Percentiles rank a stretch among this genome's conserved stretches.
Conservation (phyloP, 345 rosid species). For the Corchorus capsularis region DNA sequence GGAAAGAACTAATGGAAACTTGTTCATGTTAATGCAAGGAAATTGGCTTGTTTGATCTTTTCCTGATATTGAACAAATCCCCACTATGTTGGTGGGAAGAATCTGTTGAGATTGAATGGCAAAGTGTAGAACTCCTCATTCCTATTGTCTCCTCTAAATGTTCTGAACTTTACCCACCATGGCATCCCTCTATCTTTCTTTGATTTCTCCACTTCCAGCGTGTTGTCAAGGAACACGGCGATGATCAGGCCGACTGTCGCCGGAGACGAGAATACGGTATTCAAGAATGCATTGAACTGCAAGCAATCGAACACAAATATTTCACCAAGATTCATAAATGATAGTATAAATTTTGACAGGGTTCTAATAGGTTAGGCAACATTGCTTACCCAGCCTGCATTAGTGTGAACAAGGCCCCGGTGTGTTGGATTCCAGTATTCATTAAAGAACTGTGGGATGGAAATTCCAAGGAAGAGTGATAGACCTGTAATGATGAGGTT, state of each 20-base stretch:
- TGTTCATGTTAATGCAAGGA: not conserved
- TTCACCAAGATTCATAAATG: not conserved
- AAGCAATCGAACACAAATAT: not conserved
- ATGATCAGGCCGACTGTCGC: constrained; percentile 76
- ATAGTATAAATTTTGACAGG: too few relatives aligned
- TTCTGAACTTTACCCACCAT: constrained; percentile 95
- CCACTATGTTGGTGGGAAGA: constrained; percentile 82
- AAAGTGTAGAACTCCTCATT: constrained; percentile 93
- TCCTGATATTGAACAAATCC: not conserved
- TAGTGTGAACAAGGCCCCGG: constrained; percentile 77
- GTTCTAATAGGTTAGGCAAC: not conserved
- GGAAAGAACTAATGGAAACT: not conserved
- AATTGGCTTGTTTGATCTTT: not conserved
- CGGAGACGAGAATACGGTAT: constrained; percentile 87
- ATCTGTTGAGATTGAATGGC: constrained; percentile 93
- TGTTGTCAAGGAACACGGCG: constrained; percentile 80
- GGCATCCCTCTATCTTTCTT: constrained; percentile 96
- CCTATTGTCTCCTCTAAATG: constrained; percentile 87
- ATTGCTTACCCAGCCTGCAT: constrained; percentile 77
- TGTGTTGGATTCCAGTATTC: constrained; percentile 62
- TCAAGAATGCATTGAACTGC: constrained; percentile 86
- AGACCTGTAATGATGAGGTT: constrained; percentile 83
- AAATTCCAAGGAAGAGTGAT: constrained; percentile 84
- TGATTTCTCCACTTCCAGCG: constrained; percentile 76
- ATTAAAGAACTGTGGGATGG: constrained; percentile 78